These are phyloP conservation scores for Euphrasia confusa DNA, from an alignment of 257 asterid genomes.

Conservation along the genomic window DNA sequence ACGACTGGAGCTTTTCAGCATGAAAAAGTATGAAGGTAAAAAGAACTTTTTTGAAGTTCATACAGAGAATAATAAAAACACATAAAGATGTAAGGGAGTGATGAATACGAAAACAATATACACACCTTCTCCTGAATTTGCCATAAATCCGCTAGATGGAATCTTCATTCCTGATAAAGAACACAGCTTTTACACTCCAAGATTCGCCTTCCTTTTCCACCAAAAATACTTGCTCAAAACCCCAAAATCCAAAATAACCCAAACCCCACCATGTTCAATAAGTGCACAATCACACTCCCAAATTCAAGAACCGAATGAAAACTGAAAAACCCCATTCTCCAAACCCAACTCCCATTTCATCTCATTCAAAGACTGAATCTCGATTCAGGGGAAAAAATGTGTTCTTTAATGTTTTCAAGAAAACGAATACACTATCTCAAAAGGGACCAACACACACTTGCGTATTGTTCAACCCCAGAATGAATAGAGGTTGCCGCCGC, in stretches of 20 bases:
- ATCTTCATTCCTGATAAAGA: conserved; percentile 46
- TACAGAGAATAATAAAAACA: neutral
- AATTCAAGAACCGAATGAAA: neutral
- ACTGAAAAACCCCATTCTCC: neutral
- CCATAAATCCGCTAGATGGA: conserved; percentile 52
- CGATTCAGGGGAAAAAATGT: neutral
- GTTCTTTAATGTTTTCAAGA: neutral
- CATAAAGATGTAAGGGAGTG: neutral
- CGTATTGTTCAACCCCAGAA: neutral
- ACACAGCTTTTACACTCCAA: conserved; percentile 3
- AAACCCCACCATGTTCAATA: neutral
- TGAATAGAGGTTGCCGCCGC: conserved; percentile 6
- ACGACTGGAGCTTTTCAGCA: conserved; percentile 4
- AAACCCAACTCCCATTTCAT: neutral
- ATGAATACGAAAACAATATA: conserved; percentile 4
- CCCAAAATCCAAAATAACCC: neutral
- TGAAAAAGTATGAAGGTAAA: neutral
- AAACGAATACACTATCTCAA: conserved; percentile 1
- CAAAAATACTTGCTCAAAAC: conserved; percentile 8
- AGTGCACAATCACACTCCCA: neutral
- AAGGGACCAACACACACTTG: neutral
- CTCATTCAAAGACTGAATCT: conserved; percentile 4
- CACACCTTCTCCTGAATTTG: conserved; percentile 64
- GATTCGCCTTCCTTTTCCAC: conserved; percentile 15
- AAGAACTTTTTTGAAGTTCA: conserved; percentile 4